Conservation (phyloP, 768 basidiomycete genomes). For the Hygrophoropsis aurantiaca region DNA sequence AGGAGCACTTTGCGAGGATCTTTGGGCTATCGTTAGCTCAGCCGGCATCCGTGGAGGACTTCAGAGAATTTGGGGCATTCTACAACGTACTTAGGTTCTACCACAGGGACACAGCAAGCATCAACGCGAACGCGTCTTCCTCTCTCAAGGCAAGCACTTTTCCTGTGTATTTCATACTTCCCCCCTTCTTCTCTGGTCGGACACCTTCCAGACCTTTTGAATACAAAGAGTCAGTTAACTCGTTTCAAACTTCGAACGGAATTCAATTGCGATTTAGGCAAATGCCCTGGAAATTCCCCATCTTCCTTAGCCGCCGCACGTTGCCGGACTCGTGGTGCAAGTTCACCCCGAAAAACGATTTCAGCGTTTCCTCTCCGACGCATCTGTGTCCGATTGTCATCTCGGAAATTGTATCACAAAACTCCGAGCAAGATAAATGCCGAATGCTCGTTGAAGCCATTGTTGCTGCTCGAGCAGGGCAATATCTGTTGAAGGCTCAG, state of each 20-base stretch:
- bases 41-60: too few species aligned
- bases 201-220: background rate
- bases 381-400: background rate
- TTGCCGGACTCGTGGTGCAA: background rate
- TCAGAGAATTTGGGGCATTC: conserved; percentile 9
- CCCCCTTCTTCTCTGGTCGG: conserved; percentile 10
- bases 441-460: conserved; percentile 3
- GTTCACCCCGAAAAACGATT: background rate
- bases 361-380: background rate
- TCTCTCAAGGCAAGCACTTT: conserved; percentile 12
- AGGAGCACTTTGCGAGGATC: background rate
- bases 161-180: conserved; percentile 7
- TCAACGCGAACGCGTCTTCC: background rate
- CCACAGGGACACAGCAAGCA: background rate
- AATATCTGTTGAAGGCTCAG: background rate
- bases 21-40: too few species aligned
- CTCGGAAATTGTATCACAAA: background rate
- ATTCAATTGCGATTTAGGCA: conserved; percentile 9
- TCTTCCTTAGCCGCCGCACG: conserved; percentile 2
- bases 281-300: conserved; percentile 7
- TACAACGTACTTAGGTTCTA: conserved; percentile 5
- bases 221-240: background rate
- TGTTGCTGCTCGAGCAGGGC: background rate
- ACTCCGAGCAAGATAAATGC: background rate
- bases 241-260: too few species aligned